Percentiles rank a stretch among this genome's conserved stretches.
These are phyloP conservation scores for Basidiobolus meristosporus DNA, from an alignment of 371 early-diverging fungal species.

Conservation along the genomic window DNA sequence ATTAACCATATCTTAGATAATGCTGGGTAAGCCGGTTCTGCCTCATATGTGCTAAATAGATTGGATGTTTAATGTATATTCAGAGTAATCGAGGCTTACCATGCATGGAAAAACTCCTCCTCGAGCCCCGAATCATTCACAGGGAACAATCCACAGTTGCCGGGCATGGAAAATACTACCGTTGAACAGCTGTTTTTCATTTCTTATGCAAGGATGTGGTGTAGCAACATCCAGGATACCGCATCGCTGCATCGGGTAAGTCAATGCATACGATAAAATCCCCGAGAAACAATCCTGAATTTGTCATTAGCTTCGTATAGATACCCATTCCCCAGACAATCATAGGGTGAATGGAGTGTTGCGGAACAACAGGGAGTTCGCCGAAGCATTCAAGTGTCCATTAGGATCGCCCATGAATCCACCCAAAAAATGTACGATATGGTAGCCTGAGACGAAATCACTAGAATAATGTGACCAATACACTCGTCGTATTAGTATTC, in stretches of 20 bases:
- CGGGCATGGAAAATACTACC: slow-evolving; percentile 23
- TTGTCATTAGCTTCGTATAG: slow-evolving; percentile 12
- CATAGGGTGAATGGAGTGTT: slow-evolving; percentile 48
- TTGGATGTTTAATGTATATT: background rate
- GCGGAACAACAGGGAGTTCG: slow-evolving; percentile 39
- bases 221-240: slow-evolving; percentile 21
- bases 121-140: slow-evolving; percentile 7
- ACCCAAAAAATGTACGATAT: slow-evolving; percentile 22
- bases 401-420: slow-evolving; percentile 31
- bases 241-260: slow-evolving; percentile 18
- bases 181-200: slow-evolving; percentile 35
- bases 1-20: slow-evolving; percentile 5
- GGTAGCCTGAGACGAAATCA: slow-evolving; percentile 11
- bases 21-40: slow-evolving; percentile 10
- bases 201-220: slow-evolving; percentile 29
- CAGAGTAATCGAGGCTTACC: slow-evolving; percentile 12
- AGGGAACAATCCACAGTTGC: slow-evolving; percentile 16
- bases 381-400: slow-evolving; percentile 36
- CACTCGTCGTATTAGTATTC: too few species aligned
- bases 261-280: background rate
- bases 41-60: background rate
- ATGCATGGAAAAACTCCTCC: slow-evolving; percentile 13
- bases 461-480: too few species aligned
- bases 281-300: background rate
- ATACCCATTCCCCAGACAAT: slow-evolving; percentile 26